phyloP scores from a whole-genome alignment of 2,329 filamentous ascomycete genomes.

The Pseudogymnoascus pannorum region DNA sequence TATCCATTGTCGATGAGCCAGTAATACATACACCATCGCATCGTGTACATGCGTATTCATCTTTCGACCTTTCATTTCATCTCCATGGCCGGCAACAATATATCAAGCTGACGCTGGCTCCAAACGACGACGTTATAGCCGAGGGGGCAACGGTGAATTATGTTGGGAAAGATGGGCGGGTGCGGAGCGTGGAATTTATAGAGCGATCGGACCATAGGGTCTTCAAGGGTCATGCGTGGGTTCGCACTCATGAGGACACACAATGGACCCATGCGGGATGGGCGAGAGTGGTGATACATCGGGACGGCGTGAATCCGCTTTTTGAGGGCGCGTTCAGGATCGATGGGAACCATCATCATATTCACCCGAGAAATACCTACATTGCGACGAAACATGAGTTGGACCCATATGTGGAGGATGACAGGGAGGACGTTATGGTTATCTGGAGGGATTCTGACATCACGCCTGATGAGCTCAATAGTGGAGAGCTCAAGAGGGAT shows the following conservation, averaged over 20 bases:
- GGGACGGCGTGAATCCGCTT: slow-evolving; percentile 69
- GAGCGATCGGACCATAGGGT: slow-evolving; percentile 70
- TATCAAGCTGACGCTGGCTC: slow-evolving; percentile 74
- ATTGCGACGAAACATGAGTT: slow-evolving; percentile 59
- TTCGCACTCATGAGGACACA: slow-evolving; percentile 49
- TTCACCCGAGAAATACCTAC: slow-evolving; percentile 71
- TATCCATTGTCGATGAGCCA: slow-evolving; percentile 67
- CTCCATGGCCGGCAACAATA: slow-evolving; percentile 60
- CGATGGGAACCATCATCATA: slow-evolving; percentile 74
- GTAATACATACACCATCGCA: slow-evolving; percentile 72
- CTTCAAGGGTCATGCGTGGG: slow-evolving; percentile 72
- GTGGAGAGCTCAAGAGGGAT: slow-evolving; percentile 22
- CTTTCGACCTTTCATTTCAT: slow-evolving; percentile 79
- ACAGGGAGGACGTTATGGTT: slow-evolving; percentile 71
- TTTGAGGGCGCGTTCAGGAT: slow-evolving; percentile 89
- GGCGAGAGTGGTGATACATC: slow-evolving; percentile 71
- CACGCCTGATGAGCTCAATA: slow-evolving; percentile 45
- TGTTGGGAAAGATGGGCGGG: slow-evolving; percentile 61
- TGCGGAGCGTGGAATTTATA: slow-evolving; percentile 60
- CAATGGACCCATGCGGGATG: slow-evolving; percentile 79
- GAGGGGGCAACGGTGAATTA: slow-evolving; percentile 68
- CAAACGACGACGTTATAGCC: slow-evolving; percentile 83
- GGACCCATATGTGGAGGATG: slow-evolving; percentile 54
- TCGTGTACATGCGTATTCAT: slow-evolving; percentile 69
- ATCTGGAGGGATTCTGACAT: slow-evolving; percentile 91